Conservation (phyloP, 441 rosid species). For the Corymbia calophylla region DNA sequence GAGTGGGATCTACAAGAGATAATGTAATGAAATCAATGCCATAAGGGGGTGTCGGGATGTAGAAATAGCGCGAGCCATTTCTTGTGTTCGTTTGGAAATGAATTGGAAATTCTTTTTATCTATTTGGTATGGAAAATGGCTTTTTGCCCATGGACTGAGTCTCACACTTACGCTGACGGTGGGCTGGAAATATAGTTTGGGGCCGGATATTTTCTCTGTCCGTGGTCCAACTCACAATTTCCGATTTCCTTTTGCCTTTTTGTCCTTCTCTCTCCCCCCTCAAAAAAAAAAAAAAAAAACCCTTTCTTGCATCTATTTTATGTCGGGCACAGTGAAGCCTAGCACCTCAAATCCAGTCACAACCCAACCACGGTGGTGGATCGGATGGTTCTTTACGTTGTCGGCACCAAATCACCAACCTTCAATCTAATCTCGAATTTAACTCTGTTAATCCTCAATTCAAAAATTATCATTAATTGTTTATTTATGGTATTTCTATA, state of each 20-base stretch:
- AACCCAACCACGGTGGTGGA: background rate
- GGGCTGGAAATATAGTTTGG: background rate
- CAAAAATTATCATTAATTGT: too few species aligned
- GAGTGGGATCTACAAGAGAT: background rate
- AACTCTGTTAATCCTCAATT: accelerated
- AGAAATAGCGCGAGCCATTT: background rate
- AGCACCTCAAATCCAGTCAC: background rate
- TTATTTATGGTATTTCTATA: background rate
- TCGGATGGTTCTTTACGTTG: background rate
- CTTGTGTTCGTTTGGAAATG: background rate
- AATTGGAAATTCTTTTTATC: background rate
- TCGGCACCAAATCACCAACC: too few species aligned
- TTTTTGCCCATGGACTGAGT: background rate
- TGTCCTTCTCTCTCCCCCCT: background rate
- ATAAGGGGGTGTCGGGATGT: background rate
- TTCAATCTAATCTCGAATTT: too few species aligned
- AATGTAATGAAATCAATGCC: too few species aligned
- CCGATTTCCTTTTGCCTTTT: background rate
- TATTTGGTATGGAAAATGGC: background rate
- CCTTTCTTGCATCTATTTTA: background rate
- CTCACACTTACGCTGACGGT: background rate
- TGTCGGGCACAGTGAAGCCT: background rate
- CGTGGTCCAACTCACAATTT: background rate
- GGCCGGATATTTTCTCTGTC: background rate
- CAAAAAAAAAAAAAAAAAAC: too few species aligned